phyloP scores from a whole-genome alignment of 1,284 basidiomycete genomes.

The Ceratobasidium sp. region DNA sequence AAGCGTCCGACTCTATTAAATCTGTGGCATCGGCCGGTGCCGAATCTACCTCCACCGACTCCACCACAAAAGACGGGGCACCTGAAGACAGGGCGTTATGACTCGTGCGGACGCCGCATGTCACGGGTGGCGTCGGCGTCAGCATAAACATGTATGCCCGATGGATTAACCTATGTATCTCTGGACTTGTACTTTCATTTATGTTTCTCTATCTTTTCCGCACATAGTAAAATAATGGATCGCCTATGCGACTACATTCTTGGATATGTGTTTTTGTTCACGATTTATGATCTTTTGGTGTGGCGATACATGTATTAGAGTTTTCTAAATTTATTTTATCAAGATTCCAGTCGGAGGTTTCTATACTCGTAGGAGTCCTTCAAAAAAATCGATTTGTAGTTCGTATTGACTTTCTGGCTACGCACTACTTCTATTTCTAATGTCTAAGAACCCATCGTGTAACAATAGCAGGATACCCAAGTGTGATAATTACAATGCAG shows the following conservation, averaged over 20 bases:
- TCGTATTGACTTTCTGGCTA: not conserved
- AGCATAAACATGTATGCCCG: constrained; percentile 13
- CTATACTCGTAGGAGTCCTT: not conserved
- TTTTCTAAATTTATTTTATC: not conserved
- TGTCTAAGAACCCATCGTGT: no score
- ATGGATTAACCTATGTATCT: not conserved
- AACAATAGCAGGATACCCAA: no score
- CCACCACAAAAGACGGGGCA: not conserved
- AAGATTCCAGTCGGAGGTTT: not conserved
- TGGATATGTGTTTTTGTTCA: not conserved
- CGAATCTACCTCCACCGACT: not conserved
- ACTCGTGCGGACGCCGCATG: constrained; percentile 15
- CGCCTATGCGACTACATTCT: not conserved
- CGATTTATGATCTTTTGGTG: not conserved
- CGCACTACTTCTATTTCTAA: no score
- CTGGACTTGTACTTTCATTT: not conserved
- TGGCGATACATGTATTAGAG: not conserved
- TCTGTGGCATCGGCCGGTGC: not conserved
- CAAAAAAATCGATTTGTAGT: not conserved
- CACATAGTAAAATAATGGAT: not conserved
- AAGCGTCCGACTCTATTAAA: not conserved
- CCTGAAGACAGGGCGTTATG: not conserved
- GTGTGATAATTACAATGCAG: no score
- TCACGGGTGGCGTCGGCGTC: not conserved
- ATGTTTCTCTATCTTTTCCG: not conserved